Conservation (phyloP, 352 stramenopile genomes). For the Phytophthora cactorum region DNA sequence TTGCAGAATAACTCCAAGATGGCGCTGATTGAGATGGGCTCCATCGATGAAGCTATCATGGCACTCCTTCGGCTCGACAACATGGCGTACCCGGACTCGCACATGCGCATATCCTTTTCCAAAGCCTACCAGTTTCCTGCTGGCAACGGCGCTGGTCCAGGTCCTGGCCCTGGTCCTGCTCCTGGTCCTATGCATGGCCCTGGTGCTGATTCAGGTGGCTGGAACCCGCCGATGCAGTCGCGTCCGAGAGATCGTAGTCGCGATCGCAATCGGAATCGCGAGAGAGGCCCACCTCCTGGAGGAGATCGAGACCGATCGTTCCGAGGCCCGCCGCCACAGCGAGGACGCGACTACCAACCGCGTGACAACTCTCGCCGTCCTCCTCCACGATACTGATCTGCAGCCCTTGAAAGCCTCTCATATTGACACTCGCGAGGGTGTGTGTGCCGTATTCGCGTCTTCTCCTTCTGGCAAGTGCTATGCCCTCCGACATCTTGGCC, state of each 20-base stretch:
- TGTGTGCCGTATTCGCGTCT: neutral
- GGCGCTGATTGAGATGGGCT: conserved; percentile 79
- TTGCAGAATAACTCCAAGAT: conserved; percentile 82
- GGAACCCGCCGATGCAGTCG: conserved; percentile 32
- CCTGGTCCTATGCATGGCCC: conserved; percentile 33
- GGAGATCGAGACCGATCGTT: conserved; percentile 41
- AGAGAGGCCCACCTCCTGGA: conserved; percentile 26
- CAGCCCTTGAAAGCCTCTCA: conserved; percentile 14
- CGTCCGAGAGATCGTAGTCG: conserved; percentile 53
- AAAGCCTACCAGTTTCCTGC: conserved; percentile 58
- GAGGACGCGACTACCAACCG: conserved; percentile 36
- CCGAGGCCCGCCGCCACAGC: conserved; percentile 34
- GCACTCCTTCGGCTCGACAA: conserved; percentile 77
- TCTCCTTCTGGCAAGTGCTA: conserved; percentile 18
- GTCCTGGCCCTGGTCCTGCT: conserved; percentile 28
- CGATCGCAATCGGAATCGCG: conserved; percentile 52
- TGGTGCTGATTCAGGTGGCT: conserved; percentile 34
- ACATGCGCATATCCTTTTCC: conserved; percentile 85
- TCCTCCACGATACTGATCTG: conserved; percentile 39
- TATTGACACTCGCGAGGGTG: conserved; percentile 6
- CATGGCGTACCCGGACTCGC: conserved; percentile 68
- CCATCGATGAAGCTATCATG: conserved; percentile 78
- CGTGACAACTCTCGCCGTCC: conserved; percentile 41
- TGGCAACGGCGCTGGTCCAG: conserved; percentile 9
- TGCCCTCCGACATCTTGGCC: conserved; percentile 12